Conservation (phyloP, 768 basidiomycete species). For the Kwoniella sp. region DNA sequence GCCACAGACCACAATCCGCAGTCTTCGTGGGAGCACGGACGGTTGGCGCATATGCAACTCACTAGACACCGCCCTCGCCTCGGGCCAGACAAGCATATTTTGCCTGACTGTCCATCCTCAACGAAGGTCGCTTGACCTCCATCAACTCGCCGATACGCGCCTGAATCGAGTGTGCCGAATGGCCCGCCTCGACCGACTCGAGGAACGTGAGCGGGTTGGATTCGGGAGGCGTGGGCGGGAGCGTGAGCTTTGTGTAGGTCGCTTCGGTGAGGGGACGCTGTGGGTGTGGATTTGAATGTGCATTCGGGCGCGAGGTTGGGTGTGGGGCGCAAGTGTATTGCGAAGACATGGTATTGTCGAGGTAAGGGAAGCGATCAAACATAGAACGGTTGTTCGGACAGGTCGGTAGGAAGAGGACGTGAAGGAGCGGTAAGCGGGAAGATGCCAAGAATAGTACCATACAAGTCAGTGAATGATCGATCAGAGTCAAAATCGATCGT, state of each 20-base stretch:
- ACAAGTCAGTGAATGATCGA: too few species aligned
- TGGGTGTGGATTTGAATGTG: background rate
- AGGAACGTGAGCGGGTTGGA: conserved; percentile 67
- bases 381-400: too few species aligned
- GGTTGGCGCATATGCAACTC: conserved; percentile 15
- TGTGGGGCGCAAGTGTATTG: background rate
- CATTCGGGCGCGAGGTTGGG: too few species aligned
- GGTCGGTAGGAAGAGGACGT: too few species aligned
- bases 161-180: conserved; percentile 86
- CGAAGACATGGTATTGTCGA: too few species aligned
- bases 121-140: conserved; percentile 66
- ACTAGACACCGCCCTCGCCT: conserved; percentile 70
- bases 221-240: conserved; percentile 58
- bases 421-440: too few species aligned
- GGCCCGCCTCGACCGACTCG: conserved; percentile 89
- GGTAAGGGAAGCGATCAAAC: too few species aligned
- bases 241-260: conserved; percentile 62
- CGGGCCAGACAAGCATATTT: conserved; percentile 87
- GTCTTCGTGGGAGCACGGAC: background rate
- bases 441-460: too few species aligned
- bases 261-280: conserved; percentile 65
- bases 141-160: conserved; percentile 70
- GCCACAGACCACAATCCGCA: too few species aligned
- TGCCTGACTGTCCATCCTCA: conserved; percentile 93
- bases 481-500: too few species aligned